Evolutionary conservation across 441 rosid genomes (phyloP).

Genomic region (Omphalea diandra): DNA sequence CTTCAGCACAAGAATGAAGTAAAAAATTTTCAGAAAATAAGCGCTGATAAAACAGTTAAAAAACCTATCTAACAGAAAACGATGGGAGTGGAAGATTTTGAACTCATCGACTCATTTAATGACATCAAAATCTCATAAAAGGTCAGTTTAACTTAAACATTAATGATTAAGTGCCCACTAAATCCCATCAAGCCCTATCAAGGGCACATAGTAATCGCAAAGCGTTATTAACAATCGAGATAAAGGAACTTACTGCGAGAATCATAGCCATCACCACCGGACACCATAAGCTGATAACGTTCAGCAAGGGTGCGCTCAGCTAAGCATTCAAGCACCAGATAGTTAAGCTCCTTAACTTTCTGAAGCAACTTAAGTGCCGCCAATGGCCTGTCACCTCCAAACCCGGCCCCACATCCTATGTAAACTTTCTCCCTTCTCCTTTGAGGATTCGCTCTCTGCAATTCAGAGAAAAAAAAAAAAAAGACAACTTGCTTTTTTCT

Average conservation of each 20-base stretch:
- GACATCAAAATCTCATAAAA: too few species aligned
- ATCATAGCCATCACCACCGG: conserved; percentile 73
- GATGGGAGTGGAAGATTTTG: too few species aligned
- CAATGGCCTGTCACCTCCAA: conserved; percentile 78
- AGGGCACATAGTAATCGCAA: background rate
- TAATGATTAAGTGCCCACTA: background rate
- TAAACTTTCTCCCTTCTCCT: conserved; percentile 59
- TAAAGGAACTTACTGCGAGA: conserved; percentile 54
- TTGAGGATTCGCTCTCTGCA: conserved; percentile 61
- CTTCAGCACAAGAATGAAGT: too few species aligned
- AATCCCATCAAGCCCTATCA: background rate
- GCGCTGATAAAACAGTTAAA: too few species aligned
- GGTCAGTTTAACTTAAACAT: too few species aligned
- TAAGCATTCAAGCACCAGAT: conserved; percentile 92
- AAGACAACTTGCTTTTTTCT: background rate
- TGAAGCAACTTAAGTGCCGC: conserved; percentile 82
- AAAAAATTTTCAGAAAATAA: too few species aligned
- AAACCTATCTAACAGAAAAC: too few species aligned
- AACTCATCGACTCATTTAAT: too few species aligned
- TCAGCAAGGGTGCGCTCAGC: conserved; percentile 96
- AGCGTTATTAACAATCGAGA: background rate
- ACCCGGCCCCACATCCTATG: conserved; percentile 95
- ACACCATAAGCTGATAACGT: conserved; percentile 54
- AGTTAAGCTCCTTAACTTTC: conserved; percentile 59
- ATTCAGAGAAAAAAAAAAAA: background rate